Conservation (phyloP, 352 stramenopile species). For the Globisporangium paroecandrum region DNA sequence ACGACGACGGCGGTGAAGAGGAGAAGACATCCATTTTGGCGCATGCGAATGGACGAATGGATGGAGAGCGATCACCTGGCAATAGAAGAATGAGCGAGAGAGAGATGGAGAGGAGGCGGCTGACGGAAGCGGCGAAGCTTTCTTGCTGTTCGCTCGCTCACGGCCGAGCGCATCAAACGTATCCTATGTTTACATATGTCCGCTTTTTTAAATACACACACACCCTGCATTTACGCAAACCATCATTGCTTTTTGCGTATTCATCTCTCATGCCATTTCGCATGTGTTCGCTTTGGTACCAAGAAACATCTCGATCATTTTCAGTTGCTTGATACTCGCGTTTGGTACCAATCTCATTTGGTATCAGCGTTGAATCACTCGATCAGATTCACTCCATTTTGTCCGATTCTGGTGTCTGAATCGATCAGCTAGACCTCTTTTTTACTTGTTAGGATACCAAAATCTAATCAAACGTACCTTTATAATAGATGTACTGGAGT, state of each 20-base stretch:
- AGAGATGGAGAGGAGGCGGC: background rate
- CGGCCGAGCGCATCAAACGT: constrained; percentile 3
- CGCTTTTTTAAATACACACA: constrained; percentile 8
- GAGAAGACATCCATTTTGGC: background rate
- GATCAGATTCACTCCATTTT: background rate
- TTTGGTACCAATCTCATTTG: background rate
- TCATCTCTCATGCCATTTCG: background rate
- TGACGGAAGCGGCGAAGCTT: background rate
- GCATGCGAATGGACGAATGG: background rate
- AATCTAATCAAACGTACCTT: background rate
- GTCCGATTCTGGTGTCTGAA: background rate
- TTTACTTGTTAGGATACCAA: background rate
- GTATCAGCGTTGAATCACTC: background rate
- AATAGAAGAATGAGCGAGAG: constrained; percentile 5
- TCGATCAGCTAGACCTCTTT: background rate
- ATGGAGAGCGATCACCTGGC: background rate
- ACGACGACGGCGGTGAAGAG: constrained; percentile 5
- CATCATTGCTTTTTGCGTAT: background rate
- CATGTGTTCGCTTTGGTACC: background rate
- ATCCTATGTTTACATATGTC: constrained; percentile 15
- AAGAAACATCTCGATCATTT: background rate
- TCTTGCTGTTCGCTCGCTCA: background rate
- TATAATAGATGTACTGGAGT: background rate
- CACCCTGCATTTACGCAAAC: background rate
- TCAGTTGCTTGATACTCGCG: background rate